Percentiles rank a stretch among this genome's conserved stretches.
Conservation (phyloP, 2,329 filamentous ascomycete genomes). For the Amesomyces nigricolor region DNA sequence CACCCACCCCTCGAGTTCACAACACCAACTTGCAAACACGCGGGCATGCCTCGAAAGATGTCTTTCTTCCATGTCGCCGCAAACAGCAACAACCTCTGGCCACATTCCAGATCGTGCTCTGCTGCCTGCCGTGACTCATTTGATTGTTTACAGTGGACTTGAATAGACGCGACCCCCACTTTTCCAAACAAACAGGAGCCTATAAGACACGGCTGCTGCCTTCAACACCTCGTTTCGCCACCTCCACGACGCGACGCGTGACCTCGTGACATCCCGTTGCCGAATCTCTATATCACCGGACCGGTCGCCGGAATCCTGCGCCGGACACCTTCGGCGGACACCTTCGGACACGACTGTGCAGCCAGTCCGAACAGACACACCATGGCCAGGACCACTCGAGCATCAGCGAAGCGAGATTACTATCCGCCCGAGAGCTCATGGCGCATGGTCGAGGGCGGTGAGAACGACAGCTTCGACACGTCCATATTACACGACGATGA, state of each 20-base stretch:
- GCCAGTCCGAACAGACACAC: background rate
- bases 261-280: slow-evolving; percentile 11
- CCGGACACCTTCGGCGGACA: background rate
- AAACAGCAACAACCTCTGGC: background rate
- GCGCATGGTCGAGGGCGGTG: slow-evolving; percentile 55
- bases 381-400: slow-evolving; percentile 16
- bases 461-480: slow-evolving; percentile 56
- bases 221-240: slow-evolving; percentile 11
- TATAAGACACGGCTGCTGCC: slow-evolving; percentile 20
- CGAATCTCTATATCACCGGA: slow-evolving; percentile 1
- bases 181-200: slow-evolving; percentile 1
- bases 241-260: slow-evolving; percentile 18
- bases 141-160: slow-evolving; percentile 2
- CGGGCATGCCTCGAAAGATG: background rate
- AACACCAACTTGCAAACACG: background rate
- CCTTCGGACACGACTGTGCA: background rate
- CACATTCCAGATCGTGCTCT: background rate
- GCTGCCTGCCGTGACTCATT: slow-evolving; percentile 21
- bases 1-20: background rate
- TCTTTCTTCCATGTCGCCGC: background rate
- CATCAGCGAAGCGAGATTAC: slow-evolving; percentile 28
- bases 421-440: slow-evolving; percentile 49
- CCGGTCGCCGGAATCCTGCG: background rate
- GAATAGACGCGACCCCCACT: slow-evolving; percentile 8
- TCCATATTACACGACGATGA: slow-evolving; percentile 45